Evolutionary conservation across 2,329 filamentous ascomycete species (phyloP).

Genomic region (Xylariaceae sp.): DNA sequence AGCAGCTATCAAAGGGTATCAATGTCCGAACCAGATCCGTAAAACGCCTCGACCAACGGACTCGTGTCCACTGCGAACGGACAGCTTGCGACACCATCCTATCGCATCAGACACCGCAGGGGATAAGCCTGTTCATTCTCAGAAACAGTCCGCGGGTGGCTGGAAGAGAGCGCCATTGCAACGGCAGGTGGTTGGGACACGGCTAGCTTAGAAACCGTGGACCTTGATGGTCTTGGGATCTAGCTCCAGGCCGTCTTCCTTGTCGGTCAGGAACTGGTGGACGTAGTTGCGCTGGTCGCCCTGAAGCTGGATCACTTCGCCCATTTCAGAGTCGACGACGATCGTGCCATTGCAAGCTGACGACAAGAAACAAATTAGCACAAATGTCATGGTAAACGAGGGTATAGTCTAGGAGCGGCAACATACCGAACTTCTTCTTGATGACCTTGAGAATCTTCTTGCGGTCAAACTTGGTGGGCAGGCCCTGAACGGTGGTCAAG

Average conservation of each 20-base stretch:
- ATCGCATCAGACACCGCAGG: slow-evolving; percentile 9
- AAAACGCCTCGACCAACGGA: slow-evolving; percentile 31
- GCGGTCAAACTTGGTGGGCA: slow-evolving; percentile 98
- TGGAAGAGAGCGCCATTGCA: slow-evolving; percentile 19
- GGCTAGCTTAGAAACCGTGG: slow-evolving; percentile 60
- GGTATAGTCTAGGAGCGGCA: background rate
- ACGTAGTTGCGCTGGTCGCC: slow-evolving; percentile 99
- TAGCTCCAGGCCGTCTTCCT: slow-evolving; percentile 90
- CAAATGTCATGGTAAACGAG: background rate
- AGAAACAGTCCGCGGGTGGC: slow-evolving; percentile 21
- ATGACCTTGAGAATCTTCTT: slow-evolving; percentile 99
- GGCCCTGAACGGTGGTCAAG: slow-evolving; percentile 98
- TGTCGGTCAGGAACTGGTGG: slow-evolving; percentile 94
- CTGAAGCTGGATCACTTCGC: slow-evolving; percentile 99
- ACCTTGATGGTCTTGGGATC: slow-evolving; percentile 96
- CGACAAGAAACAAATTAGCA: slow-evolving; percentile 17
- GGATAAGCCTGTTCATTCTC: slow-evolving; percentile 18
- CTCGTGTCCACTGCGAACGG: slow-evolving; percentile 23
- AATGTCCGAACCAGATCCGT: slow-evolving; percentile 33
- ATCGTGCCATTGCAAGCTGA: slow-evolving; percentile 99
- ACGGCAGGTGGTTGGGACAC: slow-evolving; percentile 29
- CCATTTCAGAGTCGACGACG: slow-evolving; percentile 92
- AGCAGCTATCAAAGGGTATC: slow-evolving; percentile 27
- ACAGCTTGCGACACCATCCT: slow-evolving; percentile 23
- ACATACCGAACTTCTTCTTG: slow-evolving; percentile 93